phyloP scores from a whole-genome alignment of 208 protist genomes.

The Trypanosoma boissoni region DNA sequence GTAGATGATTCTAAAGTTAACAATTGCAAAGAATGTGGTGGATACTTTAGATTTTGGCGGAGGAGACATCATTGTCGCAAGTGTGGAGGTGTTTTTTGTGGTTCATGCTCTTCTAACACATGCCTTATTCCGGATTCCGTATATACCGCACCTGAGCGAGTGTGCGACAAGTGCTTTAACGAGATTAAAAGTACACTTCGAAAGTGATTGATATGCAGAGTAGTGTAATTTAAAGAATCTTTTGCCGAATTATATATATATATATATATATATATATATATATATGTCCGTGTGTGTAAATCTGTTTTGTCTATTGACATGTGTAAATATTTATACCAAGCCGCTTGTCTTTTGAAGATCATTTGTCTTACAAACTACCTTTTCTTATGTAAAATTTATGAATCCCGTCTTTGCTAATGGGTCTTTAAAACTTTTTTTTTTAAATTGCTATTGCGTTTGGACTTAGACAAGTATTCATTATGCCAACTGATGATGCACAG shows the following conservation, averaged over 20 bases:
- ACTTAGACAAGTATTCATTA: neutral
- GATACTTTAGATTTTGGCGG: slow-evolving; percentile 45
- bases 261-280: slow-evolving; percentile 5
- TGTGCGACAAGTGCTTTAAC: slow-evolving; percentile 42
- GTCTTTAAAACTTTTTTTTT: slow-evolving; percentile 1
- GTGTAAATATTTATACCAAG: too few relatives aligned
- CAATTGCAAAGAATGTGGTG: slow-evolving; percentile 66
- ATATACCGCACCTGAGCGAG: slow-evolving; percentile 31
- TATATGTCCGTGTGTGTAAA: neutral
- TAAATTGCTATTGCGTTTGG: neutral
- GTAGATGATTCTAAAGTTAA: slow-evolving; percentile 60
- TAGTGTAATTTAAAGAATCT: neutral
- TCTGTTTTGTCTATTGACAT: neutral
- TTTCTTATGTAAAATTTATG: too few relatives aligned
- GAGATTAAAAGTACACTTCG: slow-evolving; percentile 4
- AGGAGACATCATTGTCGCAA: slow-evolving; percentile 77
- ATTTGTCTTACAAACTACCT: too few relatives aligned
- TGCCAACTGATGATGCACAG: neutral
- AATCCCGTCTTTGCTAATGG: too few relatives aligned
- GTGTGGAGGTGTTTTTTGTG: slow-evolving; percentile 88
- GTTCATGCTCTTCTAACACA: slow-evolving; percentile 45
- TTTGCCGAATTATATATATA: neutral
- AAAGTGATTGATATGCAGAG: neutral
- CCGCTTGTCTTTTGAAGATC: too few relatives aligned
- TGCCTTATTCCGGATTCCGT: slow-evolving; percentile 43